phyloP scores from a whole-genome alignment of 83 land plant species.

The Picea engelmannii region DNA sequence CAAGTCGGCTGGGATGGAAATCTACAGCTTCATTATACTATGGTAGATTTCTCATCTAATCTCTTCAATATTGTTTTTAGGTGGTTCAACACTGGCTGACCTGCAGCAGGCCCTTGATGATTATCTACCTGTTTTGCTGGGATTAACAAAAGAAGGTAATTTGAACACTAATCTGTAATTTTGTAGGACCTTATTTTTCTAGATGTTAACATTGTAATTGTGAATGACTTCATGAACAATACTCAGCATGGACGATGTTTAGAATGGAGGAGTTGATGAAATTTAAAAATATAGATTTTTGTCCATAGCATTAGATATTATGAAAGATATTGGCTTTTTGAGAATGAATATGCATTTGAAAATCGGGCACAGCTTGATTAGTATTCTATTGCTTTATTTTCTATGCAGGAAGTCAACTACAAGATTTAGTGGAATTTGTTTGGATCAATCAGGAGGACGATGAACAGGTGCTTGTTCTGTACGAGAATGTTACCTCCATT shows the following conservation, averaged over 20 bases:
- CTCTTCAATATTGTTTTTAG: slow-evolving; percentile 31
- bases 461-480: slow-evolving; percentile 39
- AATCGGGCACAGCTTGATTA: not conserved
- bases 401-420: slow-evolving; percentile 41
- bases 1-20: not conserved
- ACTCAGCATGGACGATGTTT: not conserved
- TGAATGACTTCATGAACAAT: not conserved
- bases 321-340: not conserved
- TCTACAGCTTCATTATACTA: not conserved
- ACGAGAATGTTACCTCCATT: not conserved
- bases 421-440: slow-evolving; percentile 59
- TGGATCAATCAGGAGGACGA: slow-evolving; percentile 89
- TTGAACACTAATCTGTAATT: not conserved
- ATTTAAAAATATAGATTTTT: not conserved
- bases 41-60: not conserved
- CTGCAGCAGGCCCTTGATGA: slow-evolving; percentile 80
- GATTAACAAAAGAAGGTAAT: slow-evolving; percentile 78
- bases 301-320: not conserved
- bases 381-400: slow-evolving; percentile 1
- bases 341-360: slow-evolving; percentile 5
- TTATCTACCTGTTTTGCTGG: slow-evolving; percentile 77
- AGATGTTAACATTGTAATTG: not conserved
- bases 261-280: not conserved
- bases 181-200: not conserved
- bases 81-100: slow-evolving; percentile 55